Evolutionary conservation across 495 filamentous ascomycete species (phyloP).

Genomic region (Hamigera avellanea): DNA sequence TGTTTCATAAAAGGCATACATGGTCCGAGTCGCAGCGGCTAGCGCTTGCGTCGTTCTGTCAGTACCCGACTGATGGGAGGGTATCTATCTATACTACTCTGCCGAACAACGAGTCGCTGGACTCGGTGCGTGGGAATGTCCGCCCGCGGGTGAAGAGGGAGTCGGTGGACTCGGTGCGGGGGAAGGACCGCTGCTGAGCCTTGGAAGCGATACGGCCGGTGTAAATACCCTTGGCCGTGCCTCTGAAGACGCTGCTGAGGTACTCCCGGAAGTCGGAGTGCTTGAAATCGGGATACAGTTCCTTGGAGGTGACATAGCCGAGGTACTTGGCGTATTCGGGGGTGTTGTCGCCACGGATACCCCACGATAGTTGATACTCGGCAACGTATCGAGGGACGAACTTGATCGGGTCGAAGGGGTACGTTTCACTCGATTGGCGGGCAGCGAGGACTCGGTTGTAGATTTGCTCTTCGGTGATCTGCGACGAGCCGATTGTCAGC

Average conservation of each 20-base stretch:
- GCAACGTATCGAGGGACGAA: conserved; percentile 29
- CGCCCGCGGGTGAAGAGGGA: conserved; percentile 24
- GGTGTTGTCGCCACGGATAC: conserved; percentile 44
- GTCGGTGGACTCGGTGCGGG: conserved; percentile 32
- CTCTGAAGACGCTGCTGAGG: conserved; percentile 26
- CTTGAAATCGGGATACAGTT: conserved; percentile 43
- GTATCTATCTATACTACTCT: conserved; percentile 16
- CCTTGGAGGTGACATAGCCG: conserved; percentile 43
- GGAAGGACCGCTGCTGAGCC: conserved; percentile 32
- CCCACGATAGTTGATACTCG: conserved; percentile 41
- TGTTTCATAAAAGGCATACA: too few species aligned
- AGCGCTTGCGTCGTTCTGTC: conserved; percentile 1
- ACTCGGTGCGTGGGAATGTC: conserved; percentile 32
- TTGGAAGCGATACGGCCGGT: conserved; percentile 31
- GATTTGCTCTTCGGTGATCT: conserved; percentile 33
- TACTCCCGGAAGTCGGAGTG: conserved; percentile 32
- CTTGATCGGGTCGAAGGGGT: conserved; percentile 34
- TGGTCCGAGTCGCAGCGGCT: neutral
- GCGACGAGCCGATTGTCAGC: conserved; percentile 1
- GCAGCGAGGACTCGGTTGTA: conserved; percentile 28
- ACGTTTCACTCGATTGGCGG: conserved; percentile 35
- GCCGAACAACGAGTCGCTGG: conserved; percentile 33
- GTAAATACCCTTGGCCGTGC: conserved; percentile 34
- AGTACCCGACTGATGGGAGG: conserved; percentile 1
- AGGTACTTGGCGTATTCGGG: conserved; percentile 46